Conservation (phyloP, 192 early-diverging fungal species). For the Cladochytrium replicatum region DNA sequence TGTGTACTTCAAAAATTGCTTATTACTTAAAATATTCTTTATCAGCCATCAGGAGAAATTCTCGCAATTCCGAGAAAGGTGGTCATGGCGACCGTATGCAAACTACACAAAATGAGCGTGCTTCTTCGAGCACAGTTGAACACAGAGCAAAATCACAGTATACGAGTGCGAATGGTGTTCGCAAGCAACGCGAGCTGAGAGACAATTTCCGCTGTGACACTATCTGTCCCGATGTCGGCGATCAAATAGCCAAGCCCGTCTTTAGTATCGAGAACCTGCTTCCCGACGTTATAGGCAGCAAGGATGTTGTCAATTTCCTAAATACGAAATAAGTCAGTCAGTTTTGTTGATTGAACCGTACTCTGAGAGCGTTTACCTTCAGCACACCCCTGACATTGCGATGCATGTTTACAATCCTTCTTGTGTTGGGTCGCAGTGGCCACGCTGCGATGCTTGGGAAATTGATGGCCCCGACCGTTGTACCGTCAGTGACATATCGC, state of each 20-base stretch:
- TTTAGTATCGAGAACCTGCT: slow-evolving; percentile 43
- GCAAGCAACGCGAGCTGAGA: slow-evolving; percentile 35
- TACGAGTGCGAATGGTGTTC: slow-evolving; percentile 36
- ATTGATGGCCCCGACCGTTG: slow-evolving; percentile 38
- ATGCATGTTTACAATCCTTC: slow-evolving; percentile 39
- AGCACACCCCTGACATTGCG: slow-evolving; percentile 37
- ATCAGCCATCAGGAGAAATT: too few relatives aligned
- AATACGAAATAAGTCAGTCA: not conserved
- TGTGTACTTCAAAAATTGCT: too few relatives aligned
- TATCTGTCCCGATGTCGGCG: slow-evolving; percentile 33
- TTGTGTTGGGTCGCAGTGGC: slow-evolving; percentile 18
- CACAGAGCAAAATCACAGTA: too few relatives aligned
- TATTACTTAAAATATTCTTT: too few relatives aligned
- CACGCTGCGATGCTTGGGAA: slow-evolving; percentile 34
- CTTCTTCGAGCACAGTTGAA: too few relatives aligned
- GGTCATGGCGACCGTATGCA: too few relatives aligned
- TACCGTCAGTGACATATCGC: slow-evolving; percentile 29
- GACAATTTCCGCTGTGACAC: slow-evolving; percentile 38
- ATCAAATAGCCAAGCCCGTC: slow-evolving; percentile 37
- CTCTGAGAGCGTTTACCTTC: slow-evolving; percentile 8
- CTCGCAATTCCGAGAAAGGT: too few relatives aligned
- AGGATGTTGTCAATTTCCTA: slow-evolving; percentile 42
- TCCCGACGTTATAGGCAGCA: slow-evolving; percentile 41
- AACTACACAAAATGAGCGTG: too few relatives aligned
- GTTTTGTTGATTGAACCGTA: not conserved